Evolutionary conservation across 306 rosid species (phyloP).

Genomic region (Boehmeria nivea): DNA sequence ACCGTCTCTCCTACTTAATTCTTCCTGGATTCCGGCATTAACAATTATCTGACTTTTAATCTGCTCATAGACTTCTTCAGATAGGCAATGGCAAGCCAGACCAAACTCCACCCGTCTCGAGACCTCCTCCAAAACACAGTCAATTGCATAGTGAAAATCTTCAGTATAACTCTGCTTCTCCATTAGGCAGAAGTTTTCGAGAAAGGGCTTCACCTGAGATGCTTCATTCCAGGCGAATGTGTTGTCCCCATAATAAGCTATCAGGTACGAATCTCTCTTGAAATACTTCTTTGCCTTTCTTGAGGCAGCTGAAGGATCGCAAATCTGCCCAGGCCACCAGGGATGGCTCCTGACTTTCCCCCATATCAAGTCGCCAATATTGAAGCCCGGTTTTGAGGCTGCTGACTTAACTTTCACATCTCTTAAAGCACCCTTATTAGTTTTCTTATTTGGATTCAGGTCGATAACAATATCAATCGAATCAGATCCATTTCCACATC

Average conservation of each 20-base stretch:
- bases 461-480: conserved; percentile 45
- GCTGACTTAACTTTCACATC: conserved; percentile 22
- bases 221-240: conserved; percentile 83
- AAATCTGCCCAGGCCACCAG: conserved; percentile 98
- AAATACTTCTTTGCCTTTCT: conserved; percentile 53
- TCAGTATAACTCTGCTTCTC: conserved; percentile 49
- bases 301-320: conserved; percentile 62
- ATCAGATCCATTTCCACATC: conserved; percentile 11
- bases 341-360: conserved; percentile 86
- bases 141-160: conserved; percentile 53
- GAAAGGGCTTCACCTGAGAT: conserved; percentile 60
- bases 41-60: conserved; percentile 42
- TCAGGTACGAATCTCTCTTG: conserved; percentile 43
- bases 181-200: conserved; percentile 53
- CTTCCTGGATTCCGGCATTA: conserved; percentile 53
- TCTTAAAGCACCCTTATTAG: conserved; percentile 12
- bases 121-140: conserved; percentile 68
- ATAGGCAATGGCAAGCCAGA: conserved; percentile 63
- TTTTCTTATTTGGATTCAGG: conserved; percentile 34
- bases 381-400: conserved; percentile 27
- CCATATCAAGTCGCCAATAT: conserved; percentile 68
- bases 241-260: conserved; percentile 71
- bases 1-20: conserved; percentile 44
- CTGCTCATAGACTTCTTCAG: conserved; percentile 38
- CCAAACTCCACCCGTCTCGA: conserved; percentile 70